A percentile compares a stretch with the other conserved stretches of the same genome.
These are phyloP conservation scores for Plenodomus biglobosus DNA, from an alignment of 2,329 filamentous ascomycete species.

Conservation along the genomic window DNA sequence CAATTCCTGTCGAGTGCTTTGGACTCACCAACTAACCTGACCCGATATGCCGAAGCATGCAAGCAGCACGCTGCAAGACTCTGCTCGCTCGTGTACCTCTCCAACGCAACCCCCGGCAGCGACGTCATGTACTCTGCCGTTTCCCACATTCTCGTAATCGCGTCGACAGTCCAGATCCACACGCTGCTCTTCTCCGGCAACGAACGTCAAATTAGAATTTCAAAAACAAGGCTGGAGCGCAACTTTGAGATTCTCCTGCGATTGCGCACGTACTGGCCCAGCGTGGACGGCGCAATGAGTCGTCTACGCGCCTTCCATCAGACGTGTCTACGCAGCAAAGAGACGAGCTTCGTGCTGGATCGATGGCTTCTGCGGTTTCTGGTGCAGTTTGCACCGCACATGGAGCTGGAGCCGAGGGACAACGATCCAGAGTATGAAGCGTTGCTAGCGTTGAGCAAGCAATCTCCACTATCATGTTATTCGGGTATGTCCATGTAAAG, in stretches of 20 bases:
- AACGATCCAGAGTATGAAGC: slow-evolving; percentile 30
- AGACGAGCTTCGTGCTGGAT: slow-evolving; percentile 30
- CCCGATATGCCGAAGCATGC: slow-evolving; percentile 23
- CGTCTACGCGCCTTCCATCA: slow-evolving; percentile 29
- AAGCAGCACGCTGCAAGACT: slow-evolving; percentile 26
- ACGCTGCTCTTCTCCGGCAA: slow-evolving; percentile 26
- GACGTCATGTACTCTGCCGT: slow-evolving; percentile 28
- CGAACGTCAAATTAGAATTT: slow-evolving; percentile 22
- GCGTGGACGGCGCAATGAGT: slow-evolving; percentile 29
- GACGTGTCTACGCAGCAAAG: slow-evolving; percentile 27
- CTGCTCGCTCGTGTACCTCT: slow-evolving; percentile 26
- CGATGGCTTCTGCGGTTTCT: slow-evolving; percentile 29
- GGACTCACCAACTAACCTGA: slow-evolving; percentile 14
- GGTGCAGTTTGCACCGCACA: slow-evolving; percentile 29
- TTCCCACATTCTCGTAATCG: slow-evolving; percentile 27
- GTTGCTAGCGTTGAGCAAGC: slow-evolving; percentile 24
- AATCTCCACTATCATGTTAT: slow-evolving; percentile 27
- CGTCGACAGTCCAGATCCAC: slow-evolving; percentile 27
- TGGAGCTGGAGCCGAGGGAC: slow-evolving; percentile 30
- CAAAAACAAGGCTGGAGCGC: slow-evolving; percentile 25
- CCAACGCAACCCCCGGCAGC: slow-evolving; percentile 19
- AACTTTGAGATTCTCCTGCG: slow-evolving; percentile 27
- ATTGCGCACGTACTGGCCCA: slow-evolving; percentile 25
- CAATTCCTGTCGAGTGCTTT: slow-evolving; percentile 21
- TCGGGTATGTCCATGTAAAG: slow-evolving; percentile 14